phyloP scores from a whole-genome alignment of 78 protist species.

The Andalucia godoyi region DNA sequence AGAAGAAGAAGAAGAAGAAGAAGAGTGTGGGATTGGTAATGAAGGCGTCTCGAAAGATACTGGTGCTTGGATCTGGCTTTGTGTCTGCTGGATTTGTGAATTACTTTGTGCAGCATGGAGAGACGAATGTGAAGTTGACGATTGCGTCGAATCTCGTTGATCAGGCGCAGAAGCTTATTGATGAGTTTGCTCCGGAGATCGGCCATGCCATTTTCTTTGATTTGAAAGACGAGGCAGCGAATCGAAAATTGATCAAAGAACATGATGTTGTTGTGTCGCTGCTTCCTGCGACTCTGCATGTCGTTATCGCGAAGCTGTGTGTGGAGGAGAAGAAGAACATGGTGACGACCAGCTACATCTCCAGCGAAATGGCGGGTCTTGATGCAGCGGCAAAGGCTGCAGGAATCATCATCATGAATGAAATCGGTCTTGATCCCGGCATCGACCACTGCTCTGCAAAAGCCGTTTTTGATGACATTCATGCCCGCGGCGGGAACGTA shows the following conservation, averaged over 20 bases:
- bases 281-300: constrained; percentile 43
- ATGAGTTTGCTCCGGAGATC: not conserved
- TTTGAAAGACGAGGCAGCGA: not conserved
- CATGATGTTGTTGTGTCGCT: constrained; percentile 38
- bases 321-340: constrained; percentile 17
- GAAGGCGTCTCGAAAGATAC: not conserved
- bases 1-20: too few species aligned
- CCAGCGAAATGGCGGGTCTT: constrained; percentile 10
- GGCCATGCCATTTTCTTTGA: not conserved
- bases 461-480: constrained; percentile 26
- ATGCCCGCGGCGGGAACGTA: constrained; percentile 20
- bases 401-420: constrained; percentile 38
- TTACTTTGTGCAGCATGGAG: not conserved
- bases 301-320: constrained; percentile 29
- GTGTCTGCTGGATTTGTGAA: not conserved
- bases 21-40: too few species aligned
- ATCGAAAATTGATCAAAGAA: not conserved
- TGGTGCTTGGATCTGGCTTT: constrained; percentile 20
- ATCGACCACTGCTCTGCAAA: constrained; percentile 56
- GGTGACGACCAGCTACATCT: constrained; percentile 29
- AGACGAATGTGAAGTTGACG: not conserved
- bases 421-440: constrained; percentile 72
- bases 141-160: not conserved
- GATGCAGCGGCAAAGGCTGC: constrained; percentile 25
- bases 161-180: not conserved